These are phyloP conservation scores for Fusarium praegraminearum DNA, from an alignment of 2,329 filamentous ascomycete genomes.

Conservation along the genomic window DNA sequence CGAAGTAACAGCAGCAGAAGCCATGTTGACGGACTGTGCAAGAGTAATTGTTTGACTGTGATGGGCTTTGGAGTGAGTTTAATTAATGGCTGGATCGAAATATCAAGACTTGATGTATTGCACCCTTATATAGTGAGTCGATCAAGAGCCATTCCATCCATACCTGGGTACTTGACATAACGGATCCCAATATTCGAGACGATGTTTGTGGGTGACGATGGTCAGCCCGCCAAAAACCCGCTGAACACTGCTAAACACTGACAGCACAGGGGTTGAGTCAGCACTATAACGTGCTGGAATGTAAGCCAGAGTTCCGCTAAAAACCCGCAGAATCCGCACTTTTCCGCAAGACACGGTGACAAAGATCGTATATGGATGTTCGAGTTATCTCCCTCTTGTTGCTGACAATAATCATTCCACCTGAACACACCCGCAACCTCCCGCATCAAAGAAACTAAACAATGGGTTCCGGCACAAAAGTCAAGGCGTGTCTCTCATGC, in stretches of 20 bases:
- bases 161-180: no score
- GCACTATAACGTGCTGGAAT: not conserved
- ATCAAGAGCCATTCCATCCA: no score
- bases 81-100: no score
- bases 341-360: conserved; percentile 8
- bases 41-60: not conserved
- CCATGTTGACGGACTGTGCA: not conserved
- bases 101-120: not conserved
- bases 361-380: not conserved
- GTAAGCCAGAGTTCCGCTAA: not conserved
- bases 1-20: not conserved
- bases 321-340: not conserved
- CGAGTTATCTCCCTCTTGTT: not conserved
- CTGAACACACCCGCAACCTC: not conserved
- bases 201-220: not conserved
- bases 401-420: not conserved
- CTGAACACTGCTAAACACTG: rapidly evolving
- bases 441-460: not conserved
- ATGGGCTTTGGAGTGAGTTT: no score
- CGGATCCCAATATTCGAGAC: not conserved
- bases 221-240: not conserved
- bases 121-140: not conserved
- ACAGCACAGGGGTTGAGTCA: not conserved
- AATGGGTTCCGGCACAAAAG: not conserved
- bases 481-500: conserved; percentile 9